Percentiles rank a stretch among this genome's conserved stretches.
Conservation (phyloP, 2,329 filamentous ascomycete species). For the Phyllosticta paracitricarpa region DNA sequence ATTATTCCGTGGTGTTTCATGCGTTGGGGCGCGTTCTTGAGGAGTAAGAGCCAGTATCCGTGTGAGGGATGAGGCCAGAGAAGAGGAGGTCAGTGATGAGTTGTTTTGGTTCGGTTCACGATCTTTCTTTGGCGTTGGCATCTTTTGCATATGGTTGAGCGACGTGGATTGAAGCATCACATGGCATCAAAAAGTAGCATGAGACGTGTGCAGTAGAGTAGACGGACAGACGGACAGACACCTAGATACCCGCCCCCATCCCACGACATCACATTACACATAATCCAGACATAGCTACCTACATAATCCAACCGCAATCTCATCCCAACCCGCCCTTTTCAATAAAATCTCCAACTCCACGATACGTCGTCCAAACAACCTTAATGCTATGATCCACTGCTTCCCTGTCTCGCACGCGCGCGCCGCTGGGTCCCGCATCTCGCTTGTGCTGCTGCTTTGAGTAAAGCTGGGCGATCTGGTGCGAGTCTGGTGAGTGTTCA, state of each 20-base stretch:
- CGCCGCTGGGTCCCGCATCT: background rate
- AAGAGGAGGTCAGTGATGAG: too few species aligned
- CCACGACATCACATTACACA: too few species aligned
- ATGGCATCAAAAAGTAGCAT: background rate
- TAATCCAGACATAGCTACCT: too few species aligned
- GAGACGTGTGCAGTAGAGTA: too few species aligned
- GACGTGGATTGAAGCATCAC: background rate
- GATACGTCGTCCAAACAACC: background rate
- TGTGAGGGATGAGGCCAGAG: constrained; percentile 1
- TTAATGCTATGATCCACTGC: background rate
- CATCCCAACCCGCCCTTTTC: background rate
- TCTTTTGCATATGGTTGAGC: background rate
- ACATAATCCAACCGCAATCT: background rate
- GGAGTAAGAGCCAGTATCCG: constrained; percentile 1
- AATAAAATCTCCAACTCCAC: background rate
- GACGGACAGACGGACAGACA: too few species aligned
- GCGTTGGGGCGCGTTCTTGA: background rate
- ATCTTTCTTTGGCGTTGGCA: background rate
- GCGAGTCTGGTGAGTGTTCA: background rate
- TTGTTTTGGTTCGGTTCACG: background rate
- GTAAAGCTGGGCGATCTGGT: background rate
- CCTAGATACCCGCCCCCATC: too few species aligned
- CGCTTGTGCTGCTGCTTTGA: background rate
- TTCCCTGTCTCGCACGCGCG: background rate
- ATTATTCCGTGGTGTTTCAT: constrained; percentile 25